These are phyloP conservation scores for Cutaneotrichosporon spelunceum DNA, from an alignment of 1,284 basidiomycete genomes.

Conservation along the genomic window DNA sequence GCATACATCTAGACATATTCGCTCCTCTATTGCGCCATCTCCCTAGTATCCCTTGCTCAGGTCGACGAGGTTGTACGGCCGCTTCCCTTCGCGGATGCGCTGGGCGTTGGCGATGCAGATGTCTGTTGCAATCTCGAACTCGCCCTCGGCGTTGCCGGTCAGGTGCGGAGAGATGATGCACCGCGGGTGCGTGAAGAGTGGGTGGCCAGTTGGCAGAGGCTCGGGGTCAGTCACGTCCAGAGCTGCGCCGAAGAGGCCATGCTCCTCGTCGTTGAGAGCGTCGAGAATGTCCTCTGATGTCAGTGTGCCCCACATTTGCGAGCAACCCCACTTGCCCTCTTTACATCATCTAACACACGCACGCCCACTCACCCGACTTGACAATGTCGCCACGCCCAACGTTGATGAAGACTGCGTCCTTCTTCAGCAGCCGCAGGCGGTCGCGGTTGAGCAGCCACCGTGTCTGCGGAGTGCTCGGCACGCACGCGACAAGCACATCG, in stretches of 20 bases:
- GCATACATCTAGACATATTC: background rate
- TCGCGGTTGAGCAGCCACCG: slow-evolving; percentile 39
- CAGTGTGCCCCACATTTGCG: background rate
- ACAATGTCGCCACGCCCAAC: slow-evolving; percentile 46
- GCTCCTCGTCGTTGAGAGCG: slow-evolving; percentile 27
- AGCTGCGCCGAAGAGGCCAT: slow-evolving; percentile 37
- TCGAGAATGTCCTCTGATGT: slow-evolving; percentile 38
- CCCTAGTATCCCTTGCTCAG: slow-evolving; percentile 37
- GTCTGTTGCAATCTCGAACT: slow-evolving; percentile 40
- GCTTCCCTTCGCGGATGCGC: slow-evolving; percentile 31
- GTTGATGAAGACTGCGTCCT: slow-evolving; percentile 44
- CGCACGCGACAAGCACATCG: slow-evolving; percentile 44
- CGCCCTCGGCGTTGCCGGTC: slow-evolving; percentile 39
- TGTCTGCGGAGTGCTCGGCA: slow-evolving; percentile 45
- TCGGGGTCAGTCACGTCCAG: slow-evolving; percentile 49
- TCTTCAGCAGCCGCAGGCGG: slow-evolving; percentile 36
- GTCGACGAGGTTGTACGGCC: slow-evolving; percentile 35
- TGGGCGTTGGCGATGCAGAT: slow-evolving; percentile 45
- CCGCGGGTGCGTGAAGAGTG: slow-evolving; percentile 40
- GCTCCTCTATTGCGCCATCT: background rate
- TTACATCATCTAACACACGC: background rate
- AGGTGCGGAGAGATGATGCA: slow-evolving; percentile 42
- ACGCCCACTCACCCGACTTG: slow-evolving; percentile 28
- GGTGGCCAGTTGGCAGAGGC: slow-evolving; percentile 37
- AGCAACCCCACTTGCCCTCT: background rate